Evolutionary conservation across 352 stramenopile genomes (phyloP).

Genomic region (Plasmopara viticola): DNA sequence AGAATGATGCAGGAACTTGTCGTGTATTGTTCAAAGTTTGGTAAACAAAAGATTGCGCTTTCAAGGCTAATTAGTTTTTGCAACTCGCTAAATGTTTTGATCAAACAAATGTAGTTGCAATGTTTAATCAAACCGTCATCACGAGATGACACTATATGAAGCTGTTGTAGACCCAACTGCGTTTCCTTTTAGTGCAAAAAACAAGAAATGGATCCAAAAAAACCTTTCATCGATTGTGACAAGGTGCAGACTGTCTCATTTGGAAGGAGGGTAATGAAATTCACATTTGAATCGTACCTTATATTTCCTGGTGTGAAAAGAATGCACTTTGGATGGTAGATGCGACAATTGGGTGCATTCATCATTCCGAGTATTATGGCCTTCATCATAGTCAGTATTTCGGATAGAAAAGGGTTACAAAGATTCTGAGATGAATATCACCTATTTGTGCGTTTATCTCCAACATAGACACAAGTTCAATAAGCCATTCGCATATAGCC

Average conservation of each 20-base stretch:
- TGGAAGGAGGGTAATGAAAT: conserved; percentile 90
- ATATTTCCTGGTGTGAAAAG: conserved; percentile 72
- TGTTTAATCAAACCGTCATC: conserved; percentile 83
- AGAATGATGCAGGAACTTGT: conserved; percentile 96
- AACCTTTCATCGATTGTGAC: conserved; percentile 64
- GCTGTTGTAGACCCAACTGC: conserved; percentile 32
- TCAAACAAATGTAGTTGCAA: conserved; percentile 94
- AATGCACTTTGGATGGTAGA: conserved; percentile 98
- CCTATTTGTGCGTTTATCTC: conserved; percentile 93
- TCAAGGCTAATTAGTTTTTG: too few species aligned
- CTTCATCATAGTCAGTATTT: conserved; percentile 77
- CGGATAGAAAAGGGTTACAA: conserved; percentile 52
- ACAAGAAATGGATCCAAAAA: conserved; percentile 60
- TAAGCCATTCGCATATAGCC: conserved; percentile 95
- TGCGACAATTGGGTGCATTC: conserved; percentile 85
- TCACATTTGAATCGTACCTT: conserved; percentile 76
- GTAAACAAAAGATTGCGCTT: conserved; percentile 84
- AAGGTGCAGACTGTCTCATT: conserved; percentile 91
- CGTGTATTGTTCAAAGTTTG: conserved; percentile 99
- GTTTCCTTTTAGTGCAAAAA: conserved; percentile 43
- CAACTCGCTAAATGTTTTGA: conserved; percentile 97
- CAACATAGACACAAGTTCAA: conserved; percentile 69
- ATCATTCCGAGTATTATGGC: conserved; percentile 90
- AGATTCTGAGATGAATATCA: conserved; percentile 91
- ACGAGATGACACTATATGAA: conserved; percentile 66